These are phyloP conservation scores for Pyrenochaeta sp. DNA, from an alignment of 2,329 filamentous ascomycete genomes.

Conservation along the genomic window DNA sequence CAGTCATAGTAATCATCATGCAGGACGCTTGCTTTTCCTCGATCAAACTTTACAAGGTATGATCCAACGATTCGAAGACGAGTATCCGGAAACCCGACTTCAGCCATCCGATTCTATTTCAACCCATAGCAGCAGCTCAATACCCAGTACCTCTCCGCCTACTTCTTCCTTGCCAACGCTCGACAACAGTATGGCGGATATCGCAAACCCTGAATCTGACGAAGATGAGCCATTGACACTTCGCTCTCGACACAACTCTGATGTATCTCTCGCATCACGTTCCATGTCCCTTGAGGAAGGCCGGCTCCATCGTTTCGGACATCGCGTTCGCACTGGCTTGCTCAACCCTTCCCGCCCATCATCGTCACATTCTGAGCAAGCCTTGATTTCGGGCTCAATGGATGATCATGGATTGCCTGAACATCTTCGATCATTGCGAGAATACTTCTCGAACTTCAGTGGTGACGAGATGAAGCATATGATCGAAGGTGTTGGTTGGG, in stretches of 20 bases:
- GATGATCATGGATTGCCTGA: constrained; percentile 46
- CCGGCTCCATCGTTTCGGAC: constrained; percentile 72
- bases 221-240: constrained; percentile 54
- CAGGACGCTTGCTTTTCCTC: constrained; percentile 81
- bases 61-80: constrained; percentile 94
- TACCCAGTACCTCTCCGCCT: constrained; percentile 39
- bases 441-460: constrained; percentile 68
- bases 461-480: constrained; percentile 65
- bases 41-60: constrained; percentile 88
- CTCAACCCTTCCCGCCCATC: constrained; percentile 50
- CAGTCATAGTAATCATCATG: constrained; percentile 22
- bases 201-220: constrained; percentile 45
- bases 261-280: constrained; percentile 72
- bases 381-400: constrained; percentile 37
- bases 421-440: constrained; percentile 63
- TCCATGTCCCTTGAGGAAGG: constrained; percentile 74
- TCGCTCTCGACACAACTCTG: constrained; percentile 67
- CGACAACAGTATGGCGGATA: constrained; percentile 36
- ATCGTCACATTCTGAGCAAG: constrained; percentile 24
- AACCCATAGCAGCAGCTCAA: constrained; percentile 42
- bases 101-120: constrained; percentile 39
- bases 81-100: constrained; percentile 87
- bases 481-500: constrained; percentile 65
- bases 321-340: constrained; percentile 70
- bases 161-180: constrained; percentile 38